These are phyloP conservation scores for Jackrogersella minutella DNA, from an alignment of 495 filamentous ascomycete species.

Conservation along the genomic window DNA sequence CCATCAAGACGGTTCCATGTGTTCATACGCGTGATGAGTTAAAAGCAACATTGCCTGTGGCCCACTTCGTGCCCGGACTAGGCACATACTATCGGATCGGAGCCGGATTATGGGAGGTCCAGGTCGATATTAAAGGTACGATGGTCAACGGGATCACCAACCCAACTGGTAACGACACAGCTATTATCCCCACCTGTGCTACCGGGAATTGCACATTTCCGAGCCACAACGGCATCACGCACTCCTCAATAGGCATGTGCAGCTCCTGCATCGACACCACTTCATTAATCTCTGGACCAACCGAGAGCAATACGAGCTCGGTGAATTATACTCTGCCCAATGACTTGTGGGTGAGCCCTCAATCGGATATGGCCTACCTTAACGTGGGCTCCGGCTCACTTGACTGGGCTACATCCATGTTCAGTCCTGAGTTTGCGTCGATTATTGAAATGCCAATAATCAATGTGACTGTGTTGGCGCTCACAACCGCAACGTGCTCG, in stretches of 20 bases:
- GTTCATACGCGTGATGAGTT: conserved; percentile 2
- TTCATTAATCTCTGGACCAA: background rate
- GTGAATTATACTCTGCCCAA: conserved; percentile 16
- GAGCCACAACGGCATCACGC: conserved; percentile 13
- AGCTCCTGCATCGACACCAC: conserved; percentile 21
- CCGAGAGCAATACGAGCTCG: background rate
- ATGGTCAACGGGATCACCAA: conserved; percentile 22
- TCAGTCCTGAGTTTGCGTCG: conserved; percentile 4
- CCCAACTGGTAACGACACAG: conserved; percentile 7
- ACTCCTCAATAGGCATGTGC: conserved; percentile 22
- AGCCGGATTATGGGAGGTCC: background rate
- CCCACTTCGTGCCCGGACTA: conserved; percentile 14
- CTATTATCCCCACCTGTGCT: conserved; percentile 10
- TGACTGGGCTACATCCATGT: conserved; percentile 1
- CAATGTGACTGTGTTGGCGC: conserved; percentile 18
- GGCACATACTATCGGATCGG: background rate
- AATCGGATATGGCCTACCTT: background rate
- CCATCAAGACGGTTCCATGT: conserved; percentile 17
- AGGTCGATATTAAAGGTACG: conserved; percentile 28
- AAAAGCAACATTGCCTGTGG: conserved; percentile 19
- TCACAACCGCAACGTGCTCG: conserved; percentile 5
- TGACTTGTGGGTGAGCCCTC: conserved; percentile 10
- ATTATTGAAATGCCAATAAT: background rate
- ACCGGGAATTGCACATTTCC: conserved; percentile 28
- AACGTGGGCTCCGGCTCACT: background rate